A percentile compares a stretch with the other conserved stretches of the same genome.
phyloP scores from a whole-genome alignment of 78 protist species.

The Emiliania huxleyi region DNA sequence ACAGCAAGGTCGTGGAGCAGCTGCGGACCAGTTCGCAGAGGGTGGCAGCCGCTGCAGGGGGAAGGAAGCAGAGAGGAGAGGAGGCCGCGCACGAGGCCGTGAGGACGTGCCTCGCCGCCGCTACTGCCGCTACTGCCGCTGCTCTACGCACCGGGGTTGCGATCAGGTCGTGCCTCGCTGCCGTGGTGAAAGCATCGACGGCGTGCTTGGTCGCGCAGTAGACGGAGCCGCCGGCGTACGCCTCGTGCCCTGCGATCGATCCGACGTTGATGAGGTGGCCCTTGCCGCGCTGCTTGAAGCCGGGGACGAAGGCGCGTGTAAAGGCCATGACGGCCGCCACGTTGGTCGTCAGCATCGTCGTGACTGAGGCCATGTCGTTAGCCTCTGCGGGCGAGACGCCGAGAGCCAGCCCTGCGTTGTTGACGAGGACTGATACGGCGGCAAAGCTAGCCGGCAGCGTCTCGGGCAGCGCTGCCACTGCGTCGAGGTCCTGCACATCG shows the following conservation, averaged over 20 bases:
- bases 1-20: too few relatives aligned
- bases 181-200: slow-evolving; percentile 65
- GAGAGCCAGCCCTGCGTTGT: slow-evolving; percentile 71
- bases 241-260: slow-evolving; percentile 65
- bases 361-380: background rate
- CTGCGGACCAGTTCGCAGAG: too few relatives aligned
- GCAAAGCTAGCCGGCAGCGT: slow-evolving; percentile 46
- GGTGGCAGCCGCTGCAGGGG: too few relatives aligned
- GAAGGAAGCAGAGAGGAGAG: too few relatives aligned
- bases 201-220: slow-evolving; percentile 80
- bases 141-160: slow-evolving; percentile 61
- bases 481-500: slow-evolving; percentile 52
- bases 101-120: too few relatives aligned
- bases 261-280: slow-evolving; percentile 71
- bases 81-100: too few relatives aligned
- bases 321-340: slow-evolving; percentile 61
- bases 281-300: slow-evolving; percentile 42
- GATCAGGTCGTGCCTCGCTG: slow-evolving; percentile 65
- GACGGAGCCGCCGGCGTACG: slow-evolving; percentile 59
- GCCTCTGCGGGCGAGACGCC: background rate
- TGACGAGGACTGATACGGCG: slow-evolving; percentile 52
- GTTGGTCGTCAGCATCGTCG: slow-evolving; percentile 47
- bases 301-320: slow-evolving; percentile 44
- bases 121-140: too few relatives aligned
- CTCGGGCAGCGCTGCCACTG: slow-evolving; percentile 40